Conservation (phyloP, 371 early-diverging fungal genomes). For the Mortierella sp. region DNA sequence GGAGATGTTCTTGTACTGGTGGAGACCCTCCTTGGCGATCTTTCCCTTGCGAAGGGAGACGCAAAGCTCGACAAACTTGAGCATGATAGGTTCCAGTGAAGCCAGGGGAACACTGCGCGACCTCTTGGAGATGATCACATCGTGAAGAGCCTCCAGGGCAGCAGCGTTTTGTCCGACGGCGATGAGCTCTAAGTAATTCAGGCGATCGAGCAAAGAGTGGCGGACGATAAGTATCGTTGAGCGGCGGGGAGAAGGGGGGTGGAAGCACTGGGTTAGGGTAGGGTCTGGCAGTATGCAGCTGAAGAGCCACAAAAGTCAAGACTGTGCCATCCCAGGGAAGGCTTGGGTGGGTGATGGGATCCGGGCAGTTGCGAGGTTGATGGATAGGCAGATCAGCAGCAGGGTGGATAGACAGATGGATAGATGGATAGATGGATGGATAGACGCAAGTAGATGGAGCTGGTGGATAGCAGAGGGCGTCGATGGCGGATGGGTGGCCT, state of each 20-base stretch:
- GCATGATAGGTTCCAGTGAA: conserved; percentile 91
- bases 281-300: neutral
- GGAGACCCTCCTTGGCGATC: conserved; percentile 94
- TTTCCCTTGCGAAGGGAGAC: conserved; percentile 91
- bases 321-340: neutral
- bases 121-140: conserved; percentile 89
- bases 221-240: too few species aligned
- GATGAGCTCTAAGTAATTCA: conserved; percentile 81
- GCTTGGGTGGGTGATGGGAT: neutral
- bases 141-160: conserved; percentile 91
- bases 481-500: too few species aligned
- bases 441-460: too few species aligned
- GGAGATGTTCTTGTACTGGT: conserved; percentile 96
- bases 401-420: conserved; percentile 14
- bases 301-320: too few species aligned
- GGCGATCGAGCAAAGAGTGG: too few species aligned
- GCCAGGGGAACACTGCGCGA: conserved; percentile 82
- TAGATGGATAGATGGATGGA: conserved; percentile 3
- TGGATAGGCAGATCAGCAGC: conserved; percentile 29
- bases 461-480: too few species aligned
- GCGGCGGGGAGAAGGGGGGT: too few species aligned
- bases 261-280: neutral
- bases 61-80: conserved; percentile 92
- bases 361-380: conserved; percentile 5
- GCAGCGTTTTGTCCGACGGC: conserved; percentile 88